These are phyloP conservation scores for Lycium barbarum DNA, from an alignment of 257 asterid species.

Conservation along the genomic window DNA sequence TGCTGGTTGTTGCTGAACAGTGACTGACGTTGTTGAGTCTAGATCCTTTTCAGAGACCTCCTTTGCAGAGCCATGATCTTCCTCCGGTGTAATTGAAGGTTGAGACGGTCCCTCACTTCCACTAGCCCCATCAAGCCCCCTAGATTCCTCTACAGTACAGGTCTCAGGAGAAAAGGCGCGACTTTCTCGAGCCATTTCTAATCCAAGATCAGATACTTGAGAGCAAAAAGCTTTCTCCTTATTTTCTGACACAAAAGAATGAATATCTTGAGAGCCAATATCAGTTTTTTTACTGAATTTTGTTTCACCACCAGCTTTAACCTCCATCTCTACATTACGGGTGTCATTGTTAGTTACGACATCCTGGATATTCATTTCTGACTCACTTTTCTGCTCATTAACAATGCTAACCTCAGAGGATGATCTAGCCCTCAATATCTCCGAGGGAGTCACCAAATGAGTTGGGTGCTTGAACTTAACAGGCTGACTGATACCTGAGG, in stretches of 20 bases:
- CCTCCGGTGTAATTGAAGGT: conserved; percentile 54
- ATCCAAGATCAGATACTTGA: conserved; percentile 85
- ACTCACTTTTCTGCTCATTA: conserved; percentile 63
- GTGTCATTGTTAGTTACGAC: conserved; percentile 60
- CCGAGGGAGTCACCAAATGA: conserved; percentile 95
- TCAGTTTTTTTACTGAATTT: conserved; percentile 60
- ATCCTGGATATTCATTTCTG: conserved; percentile 69
- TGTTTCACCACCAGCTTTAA: conserved; percentile 77
- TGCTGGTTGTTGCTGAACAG: conserved; percentile 55
- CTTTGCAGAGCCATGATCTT: conserved; percentile 54
- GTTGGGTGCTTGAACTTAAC: conserved; percentile 94
- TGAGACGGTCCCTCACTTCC: conserved; percentile 52
- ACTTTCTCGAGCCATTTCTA: conserved; percentile 82
- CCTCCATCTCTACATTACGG: conserved; percentile 74
- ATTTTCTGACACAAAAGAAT: conserved; percentile 59
- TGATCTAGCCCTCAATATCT: conserved; percentile 84
- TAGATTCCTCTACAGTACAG: conserved; percentile 59
- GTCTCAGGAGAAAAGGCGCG: conserved; percentile 70
- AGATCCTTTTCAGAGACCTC: conserved; percentile 51
- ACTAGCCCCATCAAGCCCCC: conserved; percentile 59
- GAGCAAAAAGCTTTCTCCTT: conserved; percentile 82
- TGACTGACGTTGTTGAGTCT: conserved; percentile 47
- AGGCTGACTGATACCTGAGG: conserved; percentile 59
- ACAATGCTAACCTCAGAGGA: conserved; percentile 68
- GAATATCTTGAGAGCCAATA: conserved; percentile 59